Percentiles rank a stretch among this genome's conserved stretches.
Evolutionary conservation across 75 land plant species (phyloP).

Genomic region (Pinus tabuliformis): DNA sequence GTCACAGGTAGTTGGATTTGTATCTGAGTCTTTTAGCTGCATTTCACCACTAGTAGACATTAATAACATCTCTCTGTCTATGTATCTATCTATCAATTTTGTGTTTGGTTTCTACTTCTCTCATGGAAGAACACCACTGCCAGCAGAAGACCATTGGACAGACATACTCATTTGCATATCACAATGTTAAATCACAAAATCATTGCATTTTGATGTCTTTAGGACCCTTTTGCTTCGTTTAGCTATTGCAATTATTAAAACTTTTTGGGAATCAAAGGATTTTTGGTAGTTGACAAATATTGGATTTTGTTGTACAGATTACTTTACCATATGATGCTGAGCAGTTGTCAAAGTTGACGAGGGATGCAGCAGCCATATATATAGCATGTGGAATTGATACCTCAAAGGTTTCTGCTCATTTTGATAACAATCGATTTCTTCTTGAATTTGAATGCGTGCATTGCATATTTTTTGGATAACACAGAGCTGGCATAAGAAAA

Average conservation of each 20-base stretch:
- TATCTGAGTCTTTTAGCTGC: no score
- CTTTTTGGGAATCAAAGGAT: background rate
- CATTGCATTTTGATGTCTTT: no score
- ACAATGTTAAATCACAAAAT: background rate
- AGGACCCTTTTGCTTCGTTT: background rate
- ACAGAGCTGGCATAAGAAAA: background rate
- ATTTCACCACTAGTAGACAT: no score
- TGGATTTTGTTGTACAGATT: conserved; percentile 43
- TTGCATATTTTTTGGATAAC: background rate
- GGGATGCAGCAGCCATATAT: conserved; percentile 87
- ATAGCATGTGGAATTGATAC: conserved; percentile 96
- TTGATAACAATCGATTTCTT: background rate
- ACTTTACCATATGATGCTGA: conserved; percentile 81
- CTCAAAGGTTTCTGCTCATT: conserved; percentile 56
- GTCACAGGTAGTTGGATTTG: no score
- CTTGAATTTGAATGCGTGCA: background rate
- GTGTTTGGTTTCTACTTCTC: background rate
- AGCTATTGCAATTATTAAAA: background rate
- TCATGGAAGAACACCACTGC: background rate
- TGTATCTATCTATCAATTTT: background rate
- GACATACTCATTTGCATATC: background rate
- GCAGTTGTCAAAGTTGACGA: conserved; percentile 66
- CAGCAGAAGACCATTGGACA: background rate
- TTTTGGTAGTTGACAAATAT: background rate
- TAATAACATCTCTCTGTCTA: no score